Base-by-base conservation (phyloP, 2,329 filamentous ascomycete genomes). In the Geosmithia putterillii region DNA sequence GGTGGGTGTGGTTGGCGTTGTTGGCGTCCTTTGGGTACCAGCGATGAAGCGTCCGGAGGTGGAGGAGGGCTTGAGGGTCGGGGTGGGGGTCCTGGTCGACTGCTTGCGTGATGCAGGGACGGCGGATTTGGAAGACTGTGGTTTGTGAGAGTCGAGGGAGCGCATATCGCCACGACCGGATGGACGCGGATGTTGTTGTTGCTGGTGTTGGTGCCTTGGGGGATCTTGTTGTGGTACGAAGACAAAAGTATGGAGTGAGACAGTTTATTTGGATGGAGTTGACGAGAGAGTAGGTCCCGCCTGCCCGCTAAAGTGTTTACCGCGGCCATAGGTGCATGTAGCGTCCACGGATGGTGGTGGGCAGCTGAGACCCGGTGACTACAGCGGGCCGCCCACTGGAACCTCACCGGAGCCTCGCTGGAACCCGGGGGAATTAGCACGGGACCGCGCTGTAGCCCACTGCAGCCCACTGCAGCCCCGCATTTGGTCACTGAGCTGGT, bases 1-100 rank as follows among this genome's bases (percentile, higher is more conserved):
- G 5, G 28, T 32, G 28, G 28, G 15, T 32, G 23, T 43, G 35
- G 35, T 42, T 41, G 44, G 34, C 14, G 25, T 40, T 37, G 42
- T 42, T 20, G 45, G 44, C 34, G 32, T n/a, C 15, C 7, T 35
- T 22, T 14, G 4, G 41, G 41, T 36, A 17, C 28, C 10, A 14
- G 28, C 28, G 28, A 14, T 32, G 10, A 32, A 14, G 10, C 28
- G 10, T 4, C 28, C 15, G 28, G 28, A n/a, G 17, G 12, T 38
- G 20, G 17, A 3, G 36, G 36, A 18, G 6, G 36, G 10, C 10
- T 9, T 19, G 6, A 38, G 36, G n/a, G 36, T 18, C n/a, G n/a
- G n/a, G n/a, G n/a, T n/a, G n/a, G n/a, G n/a, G n/a, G n/a, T n/a
- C n/a, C n/a, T n/a, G n/a, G n/a, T n/a, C n/a, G n/a, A n/a, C 12